Percentiles rank a stretch among this genome's conserved stretches.
These are phyloP conservation scores for Podospora fimiseda DNA, from an alignment of 495 filamentous ascomycete species.

Conservation along the genomic window DNA sequence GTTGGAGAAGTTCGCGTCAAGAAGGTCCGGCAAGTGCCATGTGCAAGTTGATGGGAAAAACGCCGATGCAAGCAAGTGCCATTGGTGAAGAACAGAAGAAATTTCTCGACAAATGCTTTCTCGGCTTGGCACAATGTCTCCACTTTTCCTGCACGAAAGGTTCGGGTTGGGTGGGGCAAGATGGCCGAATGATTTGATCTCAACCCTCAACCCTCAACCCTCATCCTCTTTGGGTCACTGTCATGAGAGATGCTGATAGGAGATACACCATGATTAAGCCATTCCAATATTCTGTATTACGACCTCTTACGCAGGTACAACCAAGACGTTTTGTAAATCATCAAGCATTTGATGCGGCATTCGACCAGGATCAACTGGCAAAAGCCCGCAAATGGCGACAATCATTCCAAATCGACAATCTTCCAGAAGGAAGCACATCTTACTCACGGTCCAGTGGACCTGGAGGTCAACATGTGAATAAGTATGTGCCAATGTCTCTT, in stretches of 20 bases:
- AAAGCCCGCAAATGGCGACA: slow-evolving; percentile 72
- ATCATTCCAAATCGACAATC: slow-evolving; percentile 52
- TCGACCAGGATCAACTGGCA: slow-evolving; percentile 54
- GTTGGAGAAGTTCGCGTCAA: too few species aligned
- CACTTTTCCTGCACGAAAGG: too few species aligned
- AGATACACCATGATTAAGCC: background rate
- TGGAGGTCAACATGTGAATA: slow-evolving; percentile 95
- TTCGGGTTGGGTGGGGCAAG: too few species aligned
- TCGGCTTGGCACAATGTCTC: background rate
- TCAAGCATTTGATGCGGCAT: slow-evolving; percentile 33
- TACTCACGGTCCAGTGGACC: slow-evolving; percentile 88
- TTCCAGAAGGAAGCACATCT: slow-evolving; percentile 63
- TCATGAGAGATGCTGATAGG: too few species aligned
- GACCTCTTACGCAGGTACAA: background rate
- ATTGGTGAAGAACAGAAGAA: slow-evolving; percentile 7
- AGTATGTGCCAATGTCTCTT: slow-evolving; percentile 50
- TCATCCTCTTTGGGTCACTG: too few species aligned
- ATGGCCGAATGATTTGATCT: too few species aligned
- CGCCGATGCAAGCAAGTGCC: slow-evolving; percentile 1
- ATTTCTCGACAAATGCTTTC: slow-evolving; percentile 3
- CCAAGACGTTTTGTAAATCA: slow-evolving; percentile 25
- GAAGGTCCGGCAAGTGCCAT: background rate
- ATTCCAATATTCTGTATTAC: background rate
- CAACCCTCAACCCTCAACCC: background rate
- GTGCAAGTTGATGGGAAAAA: background rate